Conservation (phyloP, 2,329 filamentous ascomycete genomes). For the Ceratocystiopsis minuta region DNA sequence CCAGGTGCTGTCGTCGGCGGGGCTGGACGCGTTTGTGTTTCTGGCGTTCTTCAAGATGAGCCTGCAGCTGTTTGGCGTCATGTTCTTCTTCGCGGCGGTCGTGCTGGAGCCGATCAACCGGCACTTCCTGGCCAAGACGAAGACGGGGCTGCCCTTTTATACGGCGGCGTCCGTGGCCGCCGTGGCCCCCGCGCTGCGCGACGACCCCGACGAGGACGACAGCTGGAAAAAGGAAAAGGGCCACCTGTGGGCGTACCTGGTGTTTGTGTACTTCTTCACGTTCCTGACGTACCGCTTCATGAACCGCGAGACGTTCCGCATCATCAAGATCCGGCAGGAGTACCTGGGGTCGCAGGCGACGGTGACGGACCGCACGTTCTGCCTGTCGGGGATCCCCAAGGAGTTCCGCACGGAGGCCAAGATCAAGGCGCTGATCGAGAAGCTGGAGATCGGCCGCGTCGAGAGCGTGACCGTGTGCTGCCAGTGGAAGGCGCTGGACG, state of each 20-base stretch:
- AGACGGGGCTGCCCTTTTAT: no score
- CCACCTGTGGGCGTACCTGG: constrained; percentile 82
- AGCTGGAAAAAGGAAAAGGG: constrained; percentile 18
- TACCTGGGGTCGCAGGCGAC: constrained; percentile 89
- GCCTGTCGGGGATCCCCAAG: constrained; percentile 69
- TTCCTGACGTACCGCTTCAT: constrained; percentile 67
- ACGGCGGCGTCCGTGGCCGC: no score
- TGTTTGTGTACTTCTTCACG: constrained; percentile 91
- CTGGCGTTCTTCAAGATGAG: constrained; percentile 93
- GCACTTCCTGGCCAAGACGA: constrained; percentile 29
- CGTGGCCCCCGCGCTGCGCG: neutral
- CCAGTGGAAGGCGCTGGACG: constrained; percentile 70
- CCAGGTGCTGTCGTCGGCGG: constrained; percentile 75
- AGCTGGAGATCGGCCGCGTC: constrained; percentile 74
- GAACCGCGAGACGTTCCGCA: constrained; percentile 62
- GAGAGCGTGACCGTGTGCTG: constrained; percentile 74
- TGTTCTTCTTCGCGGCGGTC: constrained; percentile 63
- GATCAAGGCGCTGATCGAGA: constrained; percentile 76
- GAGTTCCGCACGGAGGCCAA: constrained; percentile 65
- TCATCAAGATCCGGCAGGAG: constrained; percentile 73
- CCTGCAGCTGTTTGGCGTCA: constrained; percentile 60
- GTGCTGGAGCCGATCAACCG: constrained; percentile 78
- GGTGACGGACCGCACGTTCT: constrained; percentile 88
- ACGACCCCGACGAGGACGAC: constrained; percentile 13
- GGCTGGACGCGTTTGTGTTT: constrained; percentile 91